Conservation (phyloP, 2,329 filamentous ascomycete species). For the Aspergillus pseudonomiae region DNA sequence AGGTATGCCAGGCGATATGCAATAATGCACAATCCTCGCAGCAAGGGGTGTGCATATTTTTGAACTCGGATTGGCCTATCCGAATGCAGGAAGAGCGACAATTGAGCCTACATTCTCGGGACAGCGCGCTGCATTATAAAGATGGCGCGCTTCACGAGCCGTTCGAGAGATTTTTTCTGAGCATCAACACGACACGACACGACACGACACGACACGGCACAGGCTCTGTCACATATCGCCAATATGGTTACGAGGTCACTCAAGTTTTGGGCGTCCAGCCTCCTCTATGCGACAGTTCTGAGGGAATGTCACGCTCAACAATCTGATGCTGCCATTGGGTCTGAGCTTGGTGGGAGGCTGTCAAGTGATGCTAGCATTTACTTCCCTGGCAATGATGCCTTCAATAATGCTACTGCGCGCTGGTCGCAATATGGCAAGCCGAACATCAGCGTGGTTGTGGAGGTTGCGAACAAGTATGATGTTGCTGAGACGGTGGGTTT, state of each 20-base stretch:
- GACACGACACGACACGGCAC: constrained; percentile 2
- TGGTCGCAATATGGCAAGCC: constrained; percentile 17
- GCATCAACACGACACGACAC: background rate
- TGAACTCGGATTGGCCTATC: background rate
- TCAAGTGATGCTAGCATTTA: constrained; percentile 13
- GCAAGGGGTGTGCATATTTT: background rate
- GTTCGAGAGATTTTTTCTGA: background rate
- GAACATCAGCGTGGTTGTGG: constrained; percentile 17
- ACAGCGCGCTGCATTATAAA: background rate
- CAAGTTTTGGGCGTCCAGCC: background rate
- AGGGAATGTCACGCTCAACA: background rate
- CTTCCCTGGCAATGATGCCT: constrained; percentile 7
- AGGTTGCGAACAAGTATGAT: constrained; percentile 14
- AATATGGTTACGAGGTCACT: background rate
- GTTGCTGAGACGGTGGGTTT: constrained; percentile 14
- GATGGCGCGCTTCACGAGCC: background rate
- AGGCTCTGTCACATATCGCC: background rate
- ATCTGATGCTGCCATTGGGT: background rate
- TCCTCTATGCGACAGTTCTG: background rate
- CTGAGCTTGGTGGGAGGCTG: constrained; percentile 1
- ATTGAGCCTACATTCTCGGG: background rate
- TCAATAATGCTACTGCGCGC: constrained; percentile 11
- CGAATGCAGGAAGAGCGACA: background rate
- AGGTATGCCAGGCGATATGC: background rate
- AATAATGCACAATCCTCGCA: background rate